Conservation (phyloP, 176 grass and related monocot genomes). For the Tillandsia fasciculata region DNA sequence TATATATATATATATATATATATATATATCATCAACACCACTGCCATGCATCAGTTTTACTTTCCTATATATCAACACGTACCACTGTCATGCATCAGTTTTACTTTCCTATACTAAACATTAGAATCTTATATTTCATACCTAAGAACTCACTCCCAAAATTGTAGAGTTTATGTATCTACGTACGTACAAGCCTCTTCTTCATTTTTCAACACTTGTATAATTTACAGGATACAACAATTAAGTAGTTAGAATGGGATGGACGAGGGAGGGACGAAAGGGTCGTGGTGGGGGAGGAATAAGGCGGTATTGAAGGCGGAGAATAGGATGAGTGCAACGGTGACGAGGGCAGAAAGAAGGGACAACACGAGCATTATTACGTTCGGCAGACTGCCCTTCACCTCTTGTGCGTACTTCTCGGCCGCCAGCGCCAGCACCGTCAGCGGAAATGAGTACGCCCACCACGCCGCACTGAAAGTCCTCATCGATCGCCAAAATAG, state of each 20-base stretch:
- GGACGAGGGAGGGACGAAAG: not conserved
- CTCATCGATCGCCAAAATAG: slow-evolving; percentile 33
- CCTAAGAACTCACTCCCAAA: no score
- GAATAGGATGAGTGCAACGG: slow-evolving; percentile 1
- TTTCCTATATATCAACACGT: no score
- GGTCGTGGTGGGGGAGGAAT: slow-evolving; percentile 7
- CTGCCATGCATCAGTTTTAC: no score
- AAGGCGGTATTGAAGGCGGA: not conserved
- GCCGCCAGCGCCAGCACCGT: slow-evolving; percentile 48
- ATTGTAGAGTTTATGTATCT: no score
- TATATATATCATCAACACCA: no score
- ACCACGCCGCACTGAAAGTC: slow-evolving; percentile 71
- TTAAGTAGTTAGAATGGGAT: not conserved
- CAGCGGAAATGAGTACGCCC: slow-evolving; percentile 83
- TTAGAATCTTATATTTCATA: no score
- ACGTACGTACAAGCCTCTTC: no score
- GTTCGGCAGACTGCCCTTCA: slow-evolving; percentile 12
- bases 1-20: no score
- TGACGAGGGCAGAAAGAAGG: slow-evolving; percentile 4
- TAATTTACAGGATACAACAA: no score
- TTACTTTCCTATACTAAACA: no score
- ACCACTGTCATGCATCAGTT: no score
- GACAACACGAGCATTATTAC: slow-evolving; percentile 10
- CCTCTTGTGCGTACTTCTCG: slow-evolving; percentile 40
- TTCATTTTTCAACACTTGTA: no score